Evolutionary conservation across 495 filamentous ascomycete species (phyloP).

Genomic region (Neurospora cerealis): DNA sequence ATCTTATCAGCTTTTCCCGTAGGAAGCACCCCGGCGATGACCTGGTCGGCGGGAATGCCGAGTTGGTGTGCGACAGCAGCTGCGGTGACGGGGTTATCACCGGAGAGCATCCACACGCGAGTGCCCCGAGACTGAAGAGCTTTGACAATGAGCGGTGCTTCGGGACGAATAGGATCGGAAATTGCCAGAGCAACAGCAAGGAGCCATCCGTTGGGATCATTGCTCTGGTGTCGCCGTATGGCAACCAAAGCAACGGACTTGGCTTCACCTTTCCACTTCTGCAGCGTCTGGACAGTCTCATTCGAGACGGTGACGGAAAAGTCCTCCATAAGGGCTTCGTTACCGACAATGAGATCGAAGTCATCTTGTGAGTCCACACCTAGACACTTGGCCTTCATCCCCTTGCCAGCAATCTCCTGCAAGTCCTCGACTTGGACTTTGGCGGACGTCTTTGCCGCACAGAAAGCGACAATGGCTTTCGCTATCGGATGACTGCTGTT

Average conservation of each 20-base stretch:
- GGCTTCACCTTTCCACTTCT: slow-evolving; percentile 58
- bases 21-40: slow-evolving; percentile 83
- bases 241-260: slow-evolving; percentile 68
- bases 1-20: slow-evolving; percentile 82
- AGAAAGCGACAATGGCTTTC: slow-evolving; percentile 65
- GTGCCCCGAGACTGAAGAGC: slow-evolving; percentile 58
- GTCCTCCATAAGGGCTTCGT: slow-evolving; percentile 61
- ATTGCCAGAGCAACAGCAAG: slow-evolving; percentile 46
- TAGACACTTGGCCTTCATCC: slow-evolving; percentile 61
- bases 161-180: slow-evolving; percentile 69
- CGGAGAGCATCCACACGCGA: slow-evolving; percentile 85
- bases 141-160: slow-evolving; percentile 55
- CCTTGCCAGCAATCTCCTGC: slow-evolving; percentile 72
- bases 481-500: slow-evolving; percentile 83
- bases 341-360: slow-evolving; percentile 71
- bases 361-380: slow-evolving; percentile 20
- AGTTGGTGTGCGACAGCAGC: slow-evolving; percentile 65
- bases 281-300: slow-evolving; percentile 34
- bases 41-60: slow-evolving; percentile 61
- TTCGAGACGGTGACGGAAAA: slow-evolving; percentile 23
- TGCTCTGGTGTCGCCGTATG: slow-evolving; percentile 15
- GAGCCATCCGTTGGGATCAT: slow-evolving; percentile 15
- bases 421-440: slow-evolving; percentile 36
- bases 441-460: slow-evolving; percentile 26
- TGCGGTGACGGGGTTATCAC: slow-evolving; percentile 69